Evolutionary conservation across 345 rosid species (phyloP), one percentile per base, ranked within the genome.

Genomic region (Moricandia moricandioides): DNA sequence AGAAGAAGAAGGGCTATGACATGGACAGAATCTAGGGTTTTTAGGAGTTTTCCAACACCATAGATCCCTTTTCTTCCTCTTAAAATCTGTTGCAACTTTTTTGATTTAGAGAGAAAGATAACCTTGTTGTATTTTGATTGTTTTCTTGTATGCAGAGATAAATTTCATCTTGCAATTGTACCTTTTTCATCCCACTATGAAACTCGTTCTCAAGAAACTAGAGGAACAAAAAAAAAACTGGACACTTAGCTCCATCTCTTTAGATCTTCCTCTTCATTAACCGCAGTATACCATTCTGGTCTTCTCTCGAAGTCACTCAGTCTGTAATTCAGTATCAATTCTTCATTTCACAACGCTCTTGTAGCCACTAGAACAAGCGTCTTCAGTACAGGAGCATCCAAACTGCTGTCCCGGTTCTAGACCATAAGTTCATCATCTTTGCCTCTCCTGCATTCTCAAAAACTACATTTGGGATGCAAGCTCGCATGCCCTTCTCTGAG

Each of bases 321-420:
- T 83, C 94, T 80, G 77, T 89, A 89, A 79, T 91, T 87, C 77
- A 93, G 55, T 61, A 91, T 81, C 78, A 93, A 77, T 72, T 91
- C 97, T 81, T 91, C 96, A 71, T 88, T 81, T 71, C 80, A 17
- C 51, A 91, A 82, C 13, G 86, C 78, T 76, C 85, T 86, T 24
- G 91, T 94, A 30, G 98, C 91, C 72, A 94, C 96, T 78, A 91
- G 76, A 72, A 85, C 91, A 65, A 93, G 84, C 63, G 91, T 80
- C 84, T 84, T 86, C 74, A 94, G 40, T 51, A 82, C 65, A 56
- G 85, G 86, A 61, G 60, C 73, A 60, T 72, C 77, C 30, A 76
- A 69, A 16, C 70, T 83, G 7, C 64, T 67, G 29, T 56, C 67
- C 80, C 75, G 18, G 79, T 83, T 83, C 63, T 87, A 73, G 82